Evolutionary conservation across 768 basidiomycete genomes (phyloP).

Genomic region (Boletus bicolor): DNA sequence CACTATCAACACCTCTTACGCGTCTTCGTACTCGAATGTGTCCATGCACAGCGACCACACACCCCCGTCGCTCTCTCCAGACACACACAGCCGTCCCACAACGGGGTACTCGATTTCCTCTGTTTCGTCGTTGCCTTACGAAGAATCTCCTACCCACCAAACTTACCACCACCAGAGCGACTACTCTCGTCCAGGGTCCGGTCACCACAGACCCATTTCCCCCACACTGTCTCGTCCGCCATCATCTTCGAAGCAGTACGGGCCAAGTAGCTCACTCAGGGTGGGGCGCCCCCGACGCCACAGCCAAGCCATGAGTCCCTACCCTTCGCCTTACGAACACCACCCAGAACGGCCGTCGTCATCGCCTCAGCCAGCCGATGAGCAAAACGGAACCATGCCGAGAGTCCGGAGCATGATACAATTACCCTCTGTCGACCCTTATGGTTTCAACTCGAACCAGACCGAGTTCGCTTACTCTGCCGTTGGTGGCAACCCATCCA

Average conservation of each 20-base stretch:
- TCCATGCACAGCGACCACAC: conserved; percentile 66
- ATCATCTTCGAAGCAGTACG: conserved; percentile 60
- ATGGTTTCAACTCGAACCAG: conserved; percentile 60
- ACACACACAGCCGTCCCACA: conserved; percentile 67
- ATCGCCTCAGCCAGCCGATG: conserved; percentile 64
- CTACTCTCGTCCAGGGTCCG: conserved; percentile 71
- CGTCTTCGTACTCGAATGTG: conserved; percentile 63
- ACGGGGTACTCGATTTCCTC: conserved; percentile 86
- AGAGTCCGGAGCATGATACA: conserved; percentile 84
- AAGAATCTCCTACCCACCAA: conserved; percentile 43
- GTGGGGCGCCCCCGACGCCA: conserved; percentile 74
- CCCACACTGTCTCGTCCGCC: conserved; percentile 66
- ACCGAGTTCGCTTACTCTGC: conserved; percentile 83
- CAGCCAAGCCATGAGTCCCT: conserved; percentile 85
- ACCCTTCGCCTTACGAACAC: conserved; percentile 79
- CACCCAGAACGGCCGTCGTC: conserved; percentile 66
- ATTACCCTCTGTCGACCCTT: conserved; percentile 68
- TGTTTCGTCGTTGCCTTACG: conserved; percentile 72
- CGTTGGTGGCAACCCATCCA: conserved; percentile 42
- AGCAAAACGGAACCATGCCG: conserved; percentile 49
- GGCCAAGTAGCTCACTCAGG: conserved; percentile 52
- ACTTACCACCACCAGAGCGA: conserved; percentile 43
- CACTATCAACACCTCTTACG: conserved; percentile 70
- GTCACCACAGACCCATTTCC: conserved; percentile 62
- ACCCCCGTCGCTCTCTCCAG: conserved; percentile 72